phyloP scores from a whole-genome alignment of 176 grass and related monocot species.

The Panicum miliaceum region DNA sequence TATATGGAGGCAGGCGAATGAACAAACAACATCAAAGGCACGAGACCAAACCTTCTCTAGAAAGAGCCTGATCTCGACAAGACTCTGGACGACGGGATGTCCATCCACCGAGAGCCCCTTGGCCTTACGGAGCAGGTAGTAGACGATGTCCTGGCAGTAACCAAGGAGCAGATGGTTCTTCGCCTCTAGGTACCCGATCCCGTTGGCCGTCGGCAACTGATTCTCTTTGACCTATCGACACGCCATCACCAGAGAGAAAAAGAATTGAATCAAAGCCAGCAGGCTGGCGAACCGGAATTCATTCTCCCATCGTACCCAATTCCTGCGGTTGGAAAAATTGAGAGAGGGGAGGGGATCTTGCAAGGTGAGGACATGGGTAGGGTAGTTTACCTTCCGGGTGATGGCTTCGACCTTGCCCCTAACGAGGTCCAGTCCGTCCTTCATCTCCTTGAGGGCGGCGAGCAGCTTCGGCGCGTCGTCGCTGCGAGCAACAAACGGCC shows the following conservation, averaged over 20 bases:
- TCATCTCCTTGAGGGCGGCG: slow-evolving; percentile 78
- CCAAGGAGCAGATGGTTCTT: slow-evolving; percentile 80
- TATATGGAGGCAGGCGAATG: not conserved
- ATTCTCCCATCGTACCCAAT: not conserved
- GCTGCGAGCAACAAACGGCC: slow-evolving; percentile 13
- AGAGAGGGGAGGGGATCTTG: not conserved
- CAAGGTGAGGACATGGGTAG: not conserved
- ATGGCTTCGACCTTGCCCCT: slow-evolving; percentile 67
- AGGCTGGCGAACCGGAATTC: not conserved
- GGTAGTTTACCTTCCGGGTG: slow-evolving; percentile 54
- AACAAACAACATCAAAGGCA: not conserved
- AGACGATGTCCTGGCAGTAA: slow-evolving; percentile 85
- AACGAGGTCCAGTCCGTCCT: slow-evolving; percentile 71
- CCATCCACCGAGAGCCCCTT: slow-evolving; percentile 76
- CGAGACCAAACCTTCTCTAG: slow-evolving; percentile 73
- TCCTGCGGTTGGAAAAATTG: not conserved
- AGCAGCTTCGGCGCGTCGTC: slow-evolving; percentile 69
- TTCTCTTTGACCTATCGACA: slow-evolving; percentile 59
- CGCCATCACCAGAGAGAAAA: not conserved
- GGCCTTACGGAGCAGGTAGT: slow-evolving; percentile 84
- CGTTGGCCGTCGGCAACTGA: slow-evolving; percentile 67
- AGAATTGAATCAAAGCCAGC: not conserved
- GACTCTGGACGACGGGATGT: slow-evolving; percentile 69
- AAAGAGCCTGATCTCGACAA: slow-evolving; percentile 84
- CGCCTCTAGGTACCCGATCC: slow-evolving; percentile 80